Base-by-base conservation (phyloP, 495 filamentous ascomycete species). In the Platismatia glauca region DNA sequence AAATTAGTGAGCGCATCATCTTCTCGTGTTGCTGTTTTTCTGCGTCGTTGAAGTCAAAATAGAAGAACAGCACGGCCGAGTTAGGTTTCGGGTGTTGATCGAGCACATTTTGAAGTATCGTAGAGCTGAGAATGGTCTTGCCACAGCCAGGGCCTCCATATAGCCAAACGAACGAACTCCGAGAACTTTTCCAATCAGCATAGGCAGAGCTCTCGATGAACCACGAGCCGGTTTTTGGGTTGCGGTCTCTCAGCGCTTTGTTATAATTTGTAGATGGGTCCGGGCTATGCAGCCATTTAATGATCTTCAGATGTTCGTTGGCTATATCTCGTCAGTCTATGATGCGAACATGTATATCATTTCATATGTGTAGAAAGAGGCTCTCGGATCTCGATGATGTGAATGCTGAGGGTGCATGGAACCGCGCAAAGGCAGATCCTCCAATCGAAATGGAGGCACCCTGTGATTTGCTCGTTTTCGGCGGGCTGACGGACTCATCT, bases 121-220 rank as follows among this genome's bases (percentile, higher is more conserved):
- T 73, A 20, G 74, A 70, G 55, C 67, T 66, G 16, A 78, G 68
- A 37, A 77, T 63, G 0, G 75, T 73, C 52, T 78, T 78, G 29
- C 76, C 76, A 43, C 69, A 72, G 11, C 76, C 75, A 56, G 72
- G 69, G 53, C 67, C 74, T 7, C 74, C 75, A 62, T 75, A 53
- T 15, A 77, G 61, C 74, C 75, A 77, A 16, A 75, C 33, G 18
- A 70, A 41, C 18, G 66, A 68, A 29, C 57, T 33, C 16, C 18
- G 20, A 22, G 37, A 35, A 0, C 31, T 11, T 22, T 52, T 52
- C 48, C 48, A 52, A 18, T 52, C 27, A 18, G 24, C 15, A 52
- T 7, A 52, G 15, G 2, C 7, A 15, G 22, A 39, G 37, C 63
- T 67, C 4, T 68, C 18, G n/a, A 75, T 39, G 2, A 76, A 63